Evolutionary conservation across 345 rosid species (phyloP).

Genomic region (Balakata baccata): DNA sequence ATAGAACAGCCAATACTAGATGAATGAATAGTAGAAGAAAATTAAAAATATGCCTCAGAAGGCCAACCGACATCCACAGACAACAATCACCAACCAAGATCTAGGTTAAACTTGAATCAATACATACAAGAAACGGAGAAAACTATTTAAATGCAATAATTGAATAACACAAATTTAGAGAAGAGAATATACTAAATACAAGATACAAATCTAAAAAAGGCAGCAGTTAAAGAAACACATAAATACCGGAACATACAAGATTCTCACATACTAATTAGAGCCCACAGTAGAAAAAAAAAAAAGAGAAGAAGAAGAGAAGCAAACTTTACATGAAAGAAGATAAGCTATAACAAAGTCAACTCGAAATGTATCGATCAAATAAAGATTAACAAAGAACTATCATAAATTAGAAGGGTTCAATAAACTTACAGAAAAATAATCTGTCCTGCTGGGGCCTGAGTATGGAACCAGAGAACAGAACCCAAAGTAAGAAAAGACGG

Average conservation of each 20-base stretch:
- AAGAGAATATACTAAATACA: neutral
- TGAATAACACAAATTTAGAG: neutral
- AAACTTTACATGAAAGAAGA: neutral
- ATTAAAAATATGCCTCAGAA: neutral
- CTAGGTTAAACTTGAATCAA: constrained; percentile 1
- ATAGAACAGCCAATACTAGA: neutral
- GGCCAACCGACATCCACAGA: neutral
- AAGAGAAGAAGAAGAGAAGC: too few relatives aligned
- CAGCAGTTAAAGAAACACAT: neutral
- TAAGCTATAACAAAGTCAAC: neutral
- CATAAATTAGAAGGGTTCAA: neutral
- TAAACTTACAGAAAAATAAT: neutral
- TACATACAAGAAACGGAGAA: neutral
- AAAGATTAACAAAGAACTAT: neutral
- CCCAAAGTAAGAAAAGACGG: neutral
- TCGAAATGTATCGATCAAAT: neutral
- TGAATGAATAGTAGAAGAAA: neutral
- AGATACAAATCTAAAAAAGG: neutral
- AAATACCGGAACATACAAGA: neutral
- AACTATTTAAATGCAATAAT: neutral
- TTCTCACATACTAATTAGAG: neutral
- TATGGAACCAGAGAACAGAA: neutral
- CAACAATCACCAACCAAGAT: constrained; percentile 7
- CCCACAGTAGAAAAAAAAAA: neutral
- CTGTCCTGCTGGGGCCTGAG: constrained; percentile 4